phyloP scores from a whole-genome alignment of 148 eudicot genomes.

The Cornus kousa region DNA sequence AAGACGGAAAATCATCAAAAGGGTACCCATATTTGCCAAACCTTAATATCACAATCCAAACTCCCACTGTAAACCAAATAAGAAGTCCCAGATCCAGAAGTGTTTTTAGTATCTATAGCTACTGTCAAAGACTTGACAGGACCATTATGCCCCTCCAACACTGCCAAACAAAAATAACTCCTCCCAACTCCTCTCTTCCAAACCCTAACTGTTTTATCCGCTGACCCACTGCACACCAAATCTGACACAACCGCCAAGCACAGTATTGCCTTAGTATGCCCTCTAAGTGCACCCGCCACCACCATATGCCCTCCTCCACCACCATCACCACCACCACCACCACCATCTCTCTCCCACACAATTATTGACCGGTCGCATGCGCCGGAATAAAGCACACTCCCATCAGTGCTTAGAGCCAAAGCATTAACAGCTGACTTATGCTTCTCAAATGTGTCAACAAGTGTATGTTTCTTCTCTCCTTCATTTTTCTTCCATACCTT shows the following conservation, averaged over 20 bases:
- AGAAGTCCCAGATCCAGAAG: constrained; percentile 27
- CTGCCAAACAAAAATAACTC: constrained; percentile 60
- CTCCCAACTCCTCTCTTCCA: constrained; percentile 60
- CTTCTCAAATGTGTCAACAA: constrained; percentile 46
- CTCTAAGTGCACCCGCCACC: constrained; percentile 72
- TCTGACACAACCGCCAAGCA: constrained; percentile 61
- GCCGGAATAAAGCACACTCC: constrained; percentile 64
- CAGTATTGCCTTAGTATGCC: constrained; percentile 73
- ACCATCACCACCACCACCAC: constrained; percentile 12
- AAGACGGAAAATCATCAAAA: neutral
- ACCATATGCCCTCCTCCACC: constrained; percentile 28
- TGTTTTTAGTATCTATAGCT: constrained; percentile 26
- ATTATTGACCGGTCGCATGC: constrained; percentile 77
- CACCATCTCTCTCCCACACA: constrained; percentile 61
- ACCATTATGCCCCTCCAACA: constrained; percentile 63
- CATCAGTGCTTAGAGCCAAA: constrained; percentile 58
- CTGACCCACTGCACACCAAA: constrained; percentile 76
- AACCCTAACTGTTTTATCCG: constrained; percentile 71
- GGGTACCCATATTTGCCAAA: constrained; percentile 62
- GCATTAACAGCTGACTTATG: constrained; percentile 83
- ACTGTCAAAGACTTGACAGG: constrained; percentile 74
- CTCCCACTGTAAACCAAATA: constrained; percentile 72
- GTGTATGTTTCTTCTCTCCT: constrained; percentile 35
- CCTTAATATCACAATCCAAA: constrained; percentile 67
- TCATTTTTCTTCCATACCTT: constrained; percentile 52